Base-by-base conservation (phyloP, 441 rosid genomes). In the Populus hybrid region DNA sequence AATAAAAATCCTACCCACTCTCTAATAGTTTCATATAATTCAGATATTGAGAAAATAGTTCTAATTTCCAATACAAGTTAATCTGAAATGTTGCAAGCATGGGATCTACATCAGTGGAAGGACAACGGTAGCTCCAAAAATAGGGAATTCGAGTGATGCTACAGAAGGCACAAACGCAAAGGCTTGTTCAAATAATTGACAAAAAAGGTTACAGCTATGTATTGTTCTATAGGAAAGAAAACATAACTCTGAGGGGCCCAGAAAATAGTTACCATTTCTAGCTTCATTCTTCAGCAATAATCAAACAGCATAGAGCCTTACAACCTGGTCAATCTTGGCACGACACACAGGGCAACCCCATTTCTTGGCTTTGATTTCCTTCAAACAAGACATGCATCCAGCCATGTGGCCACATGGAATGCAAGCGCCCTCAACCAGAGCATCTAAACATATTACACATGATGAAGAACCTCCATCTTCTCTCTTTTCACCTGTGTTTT, bases 281-380 rank as follows among this genome's bases (percentile, higher is more conserved):
- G 42, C 53, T 42, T 59, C 35, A 42, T 42, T 71, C 75, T 38
- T 72, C 74, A 20, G 72, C 69, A 10, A 67, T 40, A 72, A 72
- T 94, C 90, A 94, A 76, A 95, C 98, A 42, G 81, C 92, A 83
- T 91, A 94, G 12, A 95, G 81, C 85, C 80, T 91, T 72, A 95
- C 78, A 69, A 94, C 84, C 87, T 93, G 93, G 78, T 88, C 86
- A 64, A 92, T 92, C 88, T 89, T 88, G 67, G 97, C 83, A 18
- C 97, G 97, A 75, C 98, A 93, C 11, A 95, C 93, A 0, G 98
- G 98, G 89, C 98, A 94, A 74, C 97, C 97, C 93, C 93, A 89
- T 76, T 95, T 90, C 85, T 94, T 94, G 79, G 89, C 84, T 84
- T 87, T 88, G 86, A 95, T 77, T 89, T 95, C 96, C 10, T 87